phyloP scores from a whole-genome alignment of 495 filamentous ascomycete species.

The Delitschia confertaspora region DNA sequence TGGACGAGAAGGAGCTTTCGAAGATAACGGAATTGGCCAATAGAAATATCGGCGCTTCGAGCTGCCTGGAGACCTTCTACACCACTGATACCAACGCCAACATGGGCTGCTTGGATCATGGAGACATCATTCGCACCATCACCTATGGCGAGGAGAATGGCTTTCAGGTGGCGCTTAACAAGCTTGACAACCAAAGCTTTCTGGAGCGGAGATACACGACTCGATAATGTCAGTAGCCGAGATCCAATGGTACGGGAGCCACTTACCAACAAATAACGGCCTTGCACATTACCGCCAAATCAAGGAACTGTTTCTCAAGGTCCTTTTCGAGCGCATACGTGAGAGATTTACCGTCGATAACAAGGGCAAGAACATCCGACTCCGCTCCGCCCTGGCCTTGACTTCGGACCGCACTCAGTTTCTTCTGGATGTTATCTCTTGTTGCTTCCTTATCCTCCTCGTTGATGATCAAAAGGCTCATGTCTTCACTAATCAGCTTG shows the following conservation, averaged over 20 bases:
- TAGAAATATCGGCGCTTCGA: slow-evolving; percentile 88
- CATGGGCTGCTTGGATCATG: slow-evolving; percentile 99
- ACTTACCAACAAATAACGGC: slow-evolving; percentile 90
- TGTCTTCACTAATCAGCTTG: slow-evolving; percentile 96
- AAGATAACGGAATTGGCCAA: slow-evolving; percentile 93
- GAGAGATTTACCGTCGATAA: slow-evolving; percentile 93
- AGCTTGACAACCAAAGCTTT: slow-evolving; percentile 98
- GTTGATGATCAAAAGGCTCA: slow-evolving; percentile 95
- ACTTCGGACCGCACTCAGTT: slow-evolving; percentile 73
- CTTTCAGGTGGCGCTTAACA: slow-evolving; percentile 89
- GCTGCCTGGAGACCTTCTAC: slow-evolving; percentile 98
- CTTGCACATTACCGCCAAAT: slow-evolving; percentile 92
- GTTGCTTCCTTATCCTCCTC: slow-evolving; percentile 72
- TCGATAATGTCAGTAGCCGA: slow-evolving; percentile 28
- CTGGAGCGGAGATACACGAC: slow-evolving; percentile 95
- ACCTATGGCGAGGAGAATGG: slow-evolving; percentile 89
- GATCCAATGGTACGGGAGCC: background rate
- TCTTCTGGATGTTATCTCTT: slow-evolving; percentile 79
- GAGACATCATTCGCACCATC: slow-evolving; percentile 98
- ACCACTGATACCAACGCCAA: slow-evolving; percentile 96
- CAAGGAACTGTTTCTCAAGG: slow-evolving; percentile 86
- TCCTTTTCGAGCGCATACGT: slow-evolving; percentile 92
- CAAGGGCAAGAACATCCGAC: slow-evolving; percentile 79
- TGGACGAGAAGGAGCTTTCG: slow-evolving; percentile 93
- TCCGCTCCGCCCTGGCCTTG: slow-evolving; percentile 67